These are phyloP conservation scores for Blechomonas ayalai DNA, from an alignment of 208 protist genomes.

Conservation along the genomic window DNA sequence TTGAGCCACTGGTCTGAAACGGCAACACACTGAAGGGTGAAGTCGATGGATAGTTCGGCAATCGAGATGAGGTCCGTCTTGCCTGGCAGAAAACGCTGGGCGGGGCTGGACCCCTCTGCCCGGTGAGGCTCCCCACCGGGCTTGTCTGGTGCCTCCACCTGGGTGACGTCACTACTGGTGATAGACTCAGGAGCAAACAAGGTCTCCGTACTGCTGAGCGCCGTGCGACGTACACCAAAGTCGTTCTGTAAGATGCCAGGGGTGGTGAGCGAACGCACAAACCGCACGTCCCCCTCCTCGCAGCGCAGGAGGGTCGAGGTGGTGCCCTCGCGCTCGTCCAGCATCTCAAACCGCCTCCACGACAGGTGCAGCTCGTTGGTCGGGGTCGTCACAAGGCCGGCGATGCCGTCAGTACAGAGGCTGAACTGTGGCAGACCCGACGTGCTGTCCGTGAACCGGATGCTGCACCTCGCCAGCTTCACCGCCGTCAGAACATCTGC, in stretches of 20 bases:
- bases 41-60: slow-evolving; percentile 53
- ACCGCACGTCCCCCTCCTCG: slow-evolving; percentile 39
- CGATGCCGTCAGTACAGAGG: slow-evolving; percentile 12
- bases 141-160: not conserved
- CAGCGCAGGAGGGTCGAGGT: slow-evolving; percentile 42
- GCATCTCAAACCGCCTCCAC: slow-evolving; percentile 53
- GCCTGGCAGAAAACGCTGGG: not conserved
- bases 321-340: slow-evolving; percentile 37
- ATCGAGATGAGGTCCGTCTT: slow-evolving; percentile 23
- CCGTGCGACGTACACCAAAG: slow-evolving; percentile 32
- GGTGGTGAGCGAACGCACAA: slow-evolving; percentile 49
- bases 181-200: too few relatives aligned
- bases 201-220: slow-evolving; percentile 8
- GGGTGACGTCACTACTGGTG: slow-evolving; percentile 1
- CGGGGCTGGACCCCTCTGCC: not conserved
- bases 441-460: slow-evolving; percentile 2
- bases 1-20: slow-evolving; percentile 81
- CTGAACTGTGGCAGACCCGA: slow-evolving; percentile 8
- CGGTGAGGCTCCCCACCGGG: slow-evolving; percentile 9
- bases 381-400: slow-evolving; percentile 8
- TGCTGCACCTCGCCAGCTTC: too few relatives aligned
- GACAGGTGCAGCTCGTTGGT: slow-evolving; percentile 18
- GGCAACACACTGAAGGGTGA: slow-evolving; percentile 76
- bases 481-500: too few relatives aligned
- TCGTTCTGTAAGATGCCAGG: slow-evolving; percentile 28